Base-by-base conservation (phyloP, 805 yeast species). In the Yarrowia sp. region DNA sequence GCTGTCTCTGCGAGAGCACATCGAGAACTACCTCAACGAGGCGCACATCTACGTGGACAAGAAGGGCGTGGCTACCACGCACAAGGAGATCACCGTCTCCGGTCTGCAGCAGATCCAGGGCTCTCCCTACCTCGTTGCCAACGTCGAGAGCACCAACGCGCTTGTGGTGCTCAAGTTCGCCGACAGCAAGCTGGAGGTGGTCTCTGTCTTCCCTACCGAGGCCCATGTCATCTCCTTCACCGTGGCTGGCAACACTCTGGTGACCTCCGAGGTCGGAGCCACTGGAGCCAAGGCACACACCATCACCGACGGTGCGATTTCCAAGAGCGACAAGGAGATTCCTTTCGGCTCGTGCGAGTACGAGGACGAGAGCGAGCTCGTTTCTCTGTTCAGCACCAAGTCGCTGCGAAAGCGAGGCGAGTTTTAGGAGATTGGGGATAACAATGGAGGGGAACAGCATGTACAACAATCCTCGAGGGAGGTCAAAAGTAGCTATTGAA, bases 381-480 rank as follows among this genome's bases (percentile, higher is more conserved):
- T 78, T 60, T 82, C 85, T 16, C 76, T 84, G 68, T 82, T 82
- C 68, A 73, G 76, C 61, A 72, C 79, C 51, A 76, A 77, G 63
- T 71, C 80, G 18, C 77, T 84, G 68, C 79, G 87, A 67, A 84
- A 84, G 72, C 81, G 85, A 69, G 85, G 86, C 51, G 88, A 84
- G 69, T 76, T 55, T n/a, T 55, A 39, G n/a, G 22, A 8, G 25
- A 19, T 24, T 22, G n/a, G 19, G 38, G 29, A 31, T 46, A 46
- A 46, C 53, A 42, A 10, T 4, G 19, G 55, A 19, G 55, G 53
- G 55, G 53, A 29, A 9, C 38, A 46, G 51, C 51, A 44, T 47
- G 55, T 47, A 47, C 55, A 47, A 47, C 55, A 47, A 2, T 14
- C 24, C 35, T 21, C 27, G 7, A 4, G 14, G 53, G 19, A 27